Evolutionary conservation across 1,139 yeast genomes (phyloP), one percentile per base, ranked within the genome.

Genomic region (Yamadazyma blattariae): DNA sequence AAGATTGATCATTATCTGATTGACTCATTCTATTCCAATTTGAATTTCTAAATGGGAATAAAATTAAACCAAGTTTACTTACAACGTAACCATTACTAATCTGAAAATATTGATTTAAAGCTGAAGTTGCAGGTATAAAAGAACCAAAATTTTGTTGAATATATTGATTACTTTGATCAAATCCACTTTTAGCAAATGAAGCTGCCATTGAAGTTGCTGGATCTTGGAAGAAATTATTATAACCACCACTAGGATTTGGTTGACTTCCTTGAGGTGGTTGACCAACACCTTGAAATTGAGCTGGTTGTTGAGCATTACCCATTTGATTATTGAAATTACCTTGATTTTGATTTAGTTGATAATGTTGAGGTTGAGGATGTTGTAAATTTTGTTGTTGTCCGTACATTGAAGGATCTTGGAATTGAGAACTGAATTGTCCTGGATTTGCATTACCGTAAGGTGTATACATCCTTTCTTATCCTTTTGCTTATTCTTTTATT

Each of bases 11-110:
- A 15, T 25, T 5, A 7, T 31, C 34, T 3, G 25, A 5, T 3
- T 17, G 14, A 10, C 78, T 63, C 36, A 72, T 59, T 45, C 92
- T 64, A 29, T 73, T 74, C 95, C 95, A 86, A 39, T 83, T 86
- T 50, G 77, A 78, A 56, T 89, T 92, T 43, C 78, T 70, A 72
- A 88, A 94, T 0, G 99, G 99, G 56, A 89, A 82, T 29, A 92
- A 57, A 25, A 94, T 82, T 44, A 90, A 70, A 29, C 74, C 58
- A 27, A 94, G 58, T 55, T 94, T 94, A 29, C 72, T 71, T 40
- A 86, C 56, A 23, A 94, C 98, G 52, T 90, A 94, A 2, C 81
- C 69, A 56, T 92, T 94, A 34, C 96, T 84, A 24, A 94, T 96
- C 57, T 87, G 89, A 67, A 94, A 94, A 61, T 90, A 90, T 60